Conservation (phyloP, 78 protist species). For the Neovahlkampfia damariscottae region DNA sequence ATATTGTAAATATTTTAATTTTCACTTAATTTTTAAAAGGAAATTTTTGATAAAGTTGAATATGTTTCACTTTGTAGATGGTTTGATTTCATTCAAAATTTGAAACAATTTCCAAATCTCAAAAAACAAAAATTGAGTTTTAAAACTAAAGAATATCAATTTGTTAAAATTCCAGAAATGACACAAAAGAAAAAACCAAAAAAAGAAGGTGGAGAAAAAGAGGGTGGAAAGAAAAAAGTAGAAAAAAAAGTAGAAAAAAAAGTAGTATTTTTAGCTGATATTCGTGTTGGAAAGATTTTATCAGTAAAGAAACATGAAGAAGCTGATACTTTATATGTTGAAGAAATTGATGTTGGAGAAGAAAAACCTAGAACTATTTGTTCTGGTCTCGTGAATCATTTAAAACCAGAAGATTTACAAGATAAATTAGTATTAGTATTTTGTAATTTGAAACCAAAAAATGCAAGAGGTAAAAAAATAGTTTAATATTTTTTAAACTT, state of each 20-base stretch:
- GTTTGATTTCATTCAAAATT: no score
- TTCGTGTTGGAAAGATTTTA: slow-evolving; percentile 35
- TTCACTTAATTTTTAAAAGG: no score
- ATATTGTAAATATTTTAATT: no score
- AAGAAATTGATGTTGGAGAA: slow-evolving; percentile 48
- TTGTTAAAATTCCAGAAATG: no score
- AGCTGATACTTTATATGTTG: slow-evolving; percentile 50
- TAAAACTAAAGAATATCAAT: no score
- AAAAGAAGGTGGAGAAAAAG: neutral
- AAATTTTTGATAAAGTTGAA: no score
- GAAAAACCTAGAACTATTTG: slow-evolving; percentile 39
- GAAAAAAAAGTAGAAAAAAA: neutral
- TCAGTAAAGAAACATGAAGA: slow-evolving; percentile 30
- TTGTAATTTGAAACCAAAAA: slow-evolving; percentile 42
- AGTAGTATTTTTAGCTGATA: neutral
- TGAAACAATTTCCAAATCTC: no score
- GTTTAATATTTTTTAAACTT: no score
- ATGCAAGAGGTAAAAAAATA: slow-evolving; percentile 27
- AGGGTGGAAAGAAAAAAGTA: neutral
- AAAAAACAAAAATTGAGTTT: no score
- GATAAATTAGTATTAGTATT: slow-evolving; percentile 23
- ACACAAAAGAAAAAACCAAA: neutral
- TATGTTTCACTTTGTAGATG: no score
- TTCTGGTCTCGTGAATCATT: slow-evolving; percentile 30
- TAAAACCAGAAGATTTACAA: slow-evolving; percentile 7